Evolutionary conservation across 2,329 filamentous ascomycete genomes (phyloP), one percentile per base, ranked within the genome.

Genomic region (Xylaria sp.): DNA sequence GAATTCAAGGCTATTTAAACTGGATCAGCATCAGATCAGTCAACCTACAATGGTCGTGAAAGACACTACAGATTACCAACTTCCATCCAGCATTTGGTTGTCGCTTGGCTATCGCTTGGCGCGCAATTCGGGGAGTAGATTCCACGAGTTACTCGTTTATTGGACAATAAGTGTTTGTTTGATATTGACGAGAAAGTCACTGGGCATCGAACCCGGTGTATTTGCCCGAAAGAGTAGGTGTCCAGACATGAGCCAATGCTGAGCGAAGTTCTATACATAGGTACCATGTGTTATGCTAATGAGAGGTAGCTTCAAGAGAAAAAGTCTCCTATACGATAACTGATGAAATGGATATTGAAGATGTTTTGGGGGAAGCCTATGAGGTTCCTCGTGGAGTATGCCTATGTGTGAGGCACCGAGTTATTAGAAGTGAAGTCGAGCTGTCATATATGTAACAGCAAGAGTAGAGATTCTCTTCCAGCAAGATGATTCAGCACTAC

Each of bases 21-120:
- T 25, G 25, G n/a, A 13, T 20, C 20, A 25, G 20, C 12, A 37
- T 12, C 46, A 20, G 44, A 20, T 48, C 54, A 44, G 48, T 31
- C 41, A 20, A 57, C 15, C 10, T 15, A 55, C 25, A 7, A 2
- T 39, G 1, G 18, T 61, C 18, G 60, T 46, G 28, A 28, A 69
- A 31, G 41, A 7, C 39, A 46, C 37, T 20, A 25, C 63, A 56
- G 58, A 63, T 63, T 12, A 37, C 44, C 12, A n/a, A 46, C 63
- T 57, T 44, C 37, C 18, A 59, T 7, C 12, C 23, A 54, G 52
- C 51, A 20, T 23, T 46, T 46, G 15, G 41, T 15, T 46, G 41
- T n/a, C 46, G 51, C 46, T 63, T 69, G 57, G 25, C 51, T 41
- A 34, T 44, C 55, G 9, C 66, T 68, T 66, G 63, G 67, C 67